Evolutionary conservation across 1,139 yeast genomes (phyloP).

Genomic region (Petasospora fabianii): DNA sequence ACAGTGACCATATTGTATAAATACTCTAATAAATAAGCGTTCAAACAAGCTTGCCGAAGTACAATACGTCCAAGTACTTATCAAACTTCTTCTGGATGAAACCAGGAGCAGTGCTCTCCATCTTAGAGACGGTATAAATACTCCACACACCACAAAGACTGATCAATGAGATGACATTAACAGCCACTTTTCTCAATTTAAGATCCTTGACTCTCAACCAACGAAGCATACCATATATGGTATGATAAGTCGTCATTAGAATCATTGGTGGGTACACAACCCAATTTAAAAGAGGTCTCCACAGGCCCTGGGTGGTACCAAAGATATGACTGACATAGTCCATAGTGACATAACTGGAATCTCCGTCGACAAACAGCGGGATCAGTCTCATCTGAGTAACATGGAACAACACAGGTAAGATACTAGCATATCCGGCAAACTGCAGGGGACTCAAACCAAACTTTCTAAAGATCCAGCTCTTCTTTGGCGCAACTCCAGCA

Average conservation of each 20-base stretch:
- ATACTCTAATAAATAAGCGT: not conserved
- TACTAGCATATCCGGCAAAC: constrained; percentile 55
- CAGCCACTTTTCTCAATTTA: constrained; percentile 20
- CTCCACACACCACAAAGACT: constrained; percentile 19
- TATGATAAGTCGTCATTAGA: constrained; percentile 36
- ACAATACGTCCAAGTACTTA: constrained; percentile 16
- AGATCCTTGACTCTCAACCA: constrained; percentile 29
- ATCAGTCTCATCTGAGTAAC: constrained; percentile 42
- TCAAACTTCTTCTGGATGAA: constrained; percentile 22
- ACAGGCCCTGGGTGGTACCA: constrained; percentile 26
- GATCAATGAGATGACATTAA: constrained; percentile 20
- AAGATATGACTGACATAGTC: constrained; percentile 49
- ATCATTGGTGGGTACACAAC: constrained; percentile 29
- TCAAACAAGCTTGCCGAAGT: too few relatives aligned
- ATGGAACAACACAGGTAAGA: constrained; percentile 48
- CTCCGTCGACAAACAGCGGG: constrained; percentile 59
- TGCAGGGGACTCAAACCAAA: constrained; percentile 47
- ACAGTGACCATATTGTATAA: not conserved
- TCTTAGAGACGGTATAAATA: constrained; percentile 14
- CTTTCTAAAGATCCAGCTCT: constrained; percentile 39
- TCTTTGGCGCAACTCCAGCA: constrained; percentile 51
- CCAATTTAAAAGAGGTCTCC: constrained; percentile 26
- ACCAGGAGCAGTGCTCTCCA: constrained; percentile 10
- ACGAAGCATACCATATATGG: constrained; percentile 37
- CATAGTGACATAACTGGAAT: constrained; percentile 53